Evolutionary conservation across 2,329 filamentous ascomycete genomes (phyloP), one percentile per base, ranked within the genome.

Genomic region (Paracoccidioides brasiliensis): DNA sequence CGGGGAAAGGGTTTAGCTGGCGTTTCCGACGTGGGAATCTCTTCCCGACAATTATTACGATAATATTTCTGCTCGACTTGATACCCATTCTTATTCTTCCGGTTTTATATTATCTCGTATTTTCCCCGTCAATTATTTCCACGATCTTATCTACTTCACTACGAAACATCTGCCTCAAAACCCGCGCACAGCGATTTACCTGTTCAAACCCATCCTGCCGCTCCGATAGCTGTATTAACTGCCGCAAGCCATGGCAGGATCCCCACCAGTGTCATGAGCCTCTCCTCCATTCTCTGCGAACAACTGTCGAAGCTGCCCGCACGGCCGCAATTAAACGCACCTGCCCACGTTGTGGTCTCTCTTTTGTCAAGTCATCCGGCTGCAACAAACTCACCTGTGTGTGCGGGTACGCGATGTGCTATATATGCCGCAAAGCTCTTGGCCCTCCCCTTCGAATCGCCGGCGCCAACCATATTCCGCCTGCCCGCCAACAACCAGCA

Each of bases 361-460:
- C 85, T 14, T 97, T 97, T 68, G 88, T 98, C 72, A 97, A 97
- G 70, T 85, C 83, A 5, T 84, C 85, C 32, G 93, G 93, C 64
- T 98, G 93, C 79, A 98, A 98, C 76, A 97, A 97, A 73, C 79
- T 98, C 43, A 91, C 89, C 5, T 97, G 93, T 67, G 84, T 90
- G 14, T 98, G 93, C 71, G 93, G 93, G 7, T 97, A 97, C 72
- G 86, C 87, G 63, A 97, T 97, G 91, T 98, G 93, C 69, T 98
- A 98, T 66, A 82, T 97, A 49, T 98, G 93, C 70, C 87, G 93
- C 43, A 85, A 85, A 62, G 84, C 88, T 22, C 64, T 75, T 1
- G 68, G 67, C 0, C 60, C 67, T 44, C 65, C 62, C 1, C 33
- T 64, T 7, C 62, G 59, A 44, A 32, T 28, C 9, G 42, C 32